These are phyloP conservation scores for Candida manassasensis DNA, from an alignment of 805 yeast genomes.

Conservation along the genomic window DNA sequence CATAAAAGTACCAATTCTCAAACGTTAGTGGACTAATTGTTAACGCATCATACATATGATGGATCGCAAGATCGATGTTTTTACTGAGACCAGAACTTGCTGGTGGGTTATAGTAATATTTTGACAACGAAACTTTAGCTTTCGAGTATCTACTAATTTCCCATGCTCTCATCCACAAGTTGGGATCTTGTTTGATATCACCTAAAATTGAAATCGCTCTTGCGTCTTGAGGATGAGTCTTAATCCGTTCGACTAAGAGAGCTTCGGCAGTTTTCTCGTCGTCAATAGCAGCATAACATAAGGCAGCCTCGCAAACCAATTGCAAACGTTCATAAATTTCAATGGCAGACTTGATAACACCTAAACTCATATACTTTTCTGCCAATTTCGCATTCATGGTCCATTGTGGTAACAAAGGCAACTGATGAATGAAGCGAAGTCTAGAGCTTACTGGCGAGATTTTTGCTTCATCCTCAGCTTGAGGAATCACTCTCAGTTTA, in stretches of 20 bases:
- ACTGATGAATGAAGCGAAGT: conserved; percentile 62
- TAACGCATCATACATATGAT: conserved; percentile 71
- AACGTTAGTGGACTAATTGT: conserved; percentile 66
- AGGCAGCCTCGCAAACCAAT: conserved; percentile 76
- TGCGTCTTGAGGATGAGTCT: conserved; percentile 64
- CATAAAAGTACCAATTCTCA: conserved; percentile 89
- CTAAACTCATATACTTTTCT: conserved; percentile 78
- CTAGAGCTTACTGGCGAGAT: conserved; percentile 46
- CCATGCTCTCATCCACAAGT: conserved; percentile 85
- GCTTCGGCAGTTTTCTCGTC: conserved; percentile 62
- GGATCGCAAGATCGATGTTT: conserved; percentile 51
- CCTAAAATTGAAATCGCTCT: conserved; percentile 82
- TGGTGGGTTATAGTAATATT: conserved; percentile 67
- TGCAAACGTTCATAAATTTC: conserved; percentile 81
- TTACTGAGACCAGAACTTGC: conserved; percentile 44
- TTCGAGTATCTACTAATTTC: conserved; percentile 72
- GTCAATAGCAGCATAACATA: conserved; percentile 86
- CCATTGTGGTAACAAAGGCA: conserved; percentile 84
- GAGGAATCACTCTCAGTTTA: conserved; percentile 49
- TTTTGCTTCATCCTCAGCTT: conserved; percentile 26
- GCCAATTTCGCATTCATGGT: conserved; percentile 76
- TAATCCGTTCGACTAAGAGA: conserved; percentile 51
- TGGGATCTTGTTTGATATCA: conserved; percentile 74
- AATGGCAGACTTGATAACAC: conserved; percentile 79
- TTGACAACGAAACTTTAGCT: conserved; percentile 81